Evolutionary conservation across 73 alveolate species (phyloP), one percentile per base, ranked within the genome.

Genomic region (Effrenium voratum): DNA sequence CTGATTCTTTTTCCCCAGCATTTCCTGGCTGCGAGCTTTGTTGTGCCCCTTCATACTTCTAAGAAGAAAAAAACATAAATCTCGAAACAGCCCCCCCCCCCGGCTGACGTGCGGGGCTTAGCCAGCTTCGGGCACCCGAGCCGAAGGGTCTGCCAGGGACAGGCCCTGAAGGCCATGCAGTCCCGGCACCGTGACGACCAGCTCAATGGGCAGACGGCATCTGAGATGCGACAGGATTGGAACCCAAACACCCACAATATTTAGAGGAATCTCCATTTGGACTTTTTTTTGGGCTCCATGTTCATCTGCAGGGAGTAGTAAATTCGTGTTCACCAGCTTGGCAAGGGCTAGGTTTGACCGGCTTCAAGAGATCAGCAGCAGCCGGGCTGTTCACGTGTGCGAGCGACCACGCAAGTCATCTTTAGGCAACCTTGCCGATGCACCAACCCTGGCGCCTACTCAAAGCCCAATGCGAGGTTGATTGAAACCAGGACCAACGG

Each of bases 111-210:
- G n/a, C n/a, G n/a, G n/a, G n/a, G n/a, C n/a, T n/a, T n/a, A n/a
- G n/a, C n/a, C n/a, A n/a, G n/a, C n/a, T n/a, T n/a, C n/a, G n/a
- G n/a, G n/a, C n/a, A n/a, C n/a, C n/a, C n/a, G n/a, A n/a, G n/a
- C n/a, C n/a, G n/a, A n/a, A n/a, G n/a, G n/a, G n/a, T n/a, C n/a
- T 13, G 97, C 87, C 40, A 90, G 55, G 50, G 66, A 90, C 34
- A 90, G 57, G 45, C 97, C 97, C 43, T 90, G 82, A 41, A 90
- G 75, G 41, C 36, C 59, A 40, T 90, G 97, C n/a, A 90, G 87
- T 34, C 97, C 97, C 32, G 97, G 97, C 26, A 90, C 97, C 34
- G 97, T 90, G 50, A 90, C 75, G 28, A 90, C 75, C 59, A 90
- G 97, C 46, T 90, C 88, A 36, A 90, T 90, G 52, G 87, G 97